A percentile compares a stretch with the other conserved stretches of the same genome.
Conservation (phyloP, 805 yeast genomes). For the Novakomyces olei region DNA sequence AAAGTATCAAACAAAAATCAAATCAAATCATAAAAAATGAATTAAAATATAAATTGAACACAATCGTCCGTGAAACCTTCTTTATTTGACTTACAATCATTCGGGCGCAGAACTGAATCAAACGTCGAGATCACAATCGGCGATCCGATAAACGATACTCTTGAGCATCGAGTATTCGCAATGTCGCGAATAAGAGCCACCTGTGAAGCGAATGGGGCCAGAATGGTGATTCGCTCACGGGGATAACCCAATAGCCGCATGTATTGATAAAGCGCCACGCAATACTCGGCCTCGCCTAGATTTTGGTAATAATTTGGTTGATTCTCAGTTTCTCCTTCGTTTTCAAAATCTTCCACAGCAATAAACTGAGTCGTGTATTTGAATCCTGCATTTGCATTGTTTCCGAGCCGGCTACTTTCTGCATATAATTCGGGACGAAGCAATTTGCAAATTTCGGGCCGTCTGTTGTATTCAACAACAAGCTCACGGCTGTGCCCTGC, state of each 20-base stretch:
- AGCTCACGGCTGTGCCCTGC: too few relatives aligned
- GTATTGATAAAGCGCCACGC: slow-evolving; percentile 25
- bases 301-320: slow-evolving; percentile 17
- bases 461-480: too few relatives aligned
- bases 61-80: background rate
- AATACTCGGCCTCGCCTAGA: slow-evolving; percentile 27
- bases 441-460: too few relatives aligned
- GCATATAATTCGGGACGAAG: too few relatives aligned
- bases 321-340: slow-evolving; percentile 15
- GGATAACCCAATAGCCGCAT: slow-evolving; percentile 26
- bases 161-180: slow-evolving; percentile 14
- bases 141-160: slow-evolving; percentile 13
- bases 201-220: slow-evolving; percentile 23
- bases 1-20: too few relatives aligned
- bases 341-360: slow-evolving; percentile 15
- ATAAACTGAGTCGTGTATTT: slow-evolving; percentile 15
- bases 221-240: slow-evolving; percentile 18
- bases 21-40: background rate
- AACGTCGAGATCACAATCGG: slow-evolving; percentile 14
- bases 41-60: background rate
- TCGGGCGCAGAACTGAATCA: too few relatives aligned
- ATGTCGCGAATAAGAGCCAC: slow-evolving; percentile 23
- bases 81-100: slow-evolving; percentile 14
- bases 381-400: slow-evolving; percentile 22
- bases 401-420: too few relatives aligned